These are phyloP conservation scores for Cytospora mali DNA, from an alignment of 2,329 filamentous ascomycete genomes.

Conservation along the genomic window DNA sequence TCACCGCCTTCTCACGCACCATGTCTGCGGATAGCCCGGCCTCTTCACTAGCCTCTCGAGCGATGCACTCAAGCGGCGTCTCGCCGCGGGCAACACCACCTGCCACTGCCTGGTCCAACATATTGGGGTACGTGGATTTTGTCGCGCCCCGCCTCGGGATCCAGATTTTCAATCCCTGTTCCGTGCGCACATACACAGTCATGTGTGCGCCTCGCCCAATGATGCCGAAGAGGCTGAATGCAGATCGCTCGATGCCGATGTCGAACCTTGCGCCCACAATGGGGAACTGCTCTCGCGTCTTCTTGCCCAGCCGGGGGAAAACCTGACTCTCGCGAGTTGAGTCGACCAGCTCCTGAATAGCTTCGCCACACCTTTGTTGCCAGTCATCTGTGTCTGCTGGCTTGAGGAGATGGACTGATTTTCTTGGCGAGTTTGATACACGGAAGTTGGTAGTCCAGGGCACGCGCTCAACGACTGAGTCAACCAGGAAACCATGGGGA, in stretches of 20 bases:
- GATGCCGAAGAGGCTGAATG: slow-evolving; percentile 67
- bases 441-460: slow-evolving; percentile 46
- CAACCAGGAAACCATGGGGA: slow-evolving; percentile 36
- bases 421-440: slow-evolving; percentile 36
- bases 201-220: slow-evolving; percentile 68
- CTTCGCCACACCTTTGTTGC: slow-evolving; percentile 31
- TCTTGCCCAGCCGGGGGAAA: slow-evolving; percentile 39
- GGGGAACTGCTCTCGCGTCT: slow-evolving; percentile 48
- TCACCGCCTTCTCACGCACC: slow-evolving; percentile 33
- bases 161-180: slow-evolving; percentile 63
- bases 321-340: slow-evolving; percentile 30
- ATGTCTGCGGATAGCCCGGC: slow-evolving; percentile 48
- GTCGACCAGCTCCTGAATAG: slow-evolving; percentile 43
- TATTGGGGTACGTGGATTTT: slow-evolving; percentile 73
- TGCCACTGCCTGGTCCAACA: slow-evolving; percentile 80
- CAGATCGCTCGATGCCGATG: slow-evolving; percentile 59
- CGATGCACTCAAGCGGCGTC: slow-evolving; percentile 65
- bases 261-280: slow-evolving; percentile 39
- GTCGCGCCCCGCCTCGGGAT: slow-evolving; percentile 65
- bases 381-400: slow-evolving; percentile 5
- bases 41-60: slow-evolving; percentile 75
- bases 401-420: slow-evolving; percentile 39
- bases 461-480: slow-evolving; percentile 30
- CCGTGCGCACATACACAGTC: slow-evolving; percentile 57
- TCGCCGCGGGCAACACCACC: slow-evolving; percentile 73